Evolutionary conservation across 1,284 basidiomycete genomes (phyloP).

Genomic region (Chalciporus sp.): DNA sequence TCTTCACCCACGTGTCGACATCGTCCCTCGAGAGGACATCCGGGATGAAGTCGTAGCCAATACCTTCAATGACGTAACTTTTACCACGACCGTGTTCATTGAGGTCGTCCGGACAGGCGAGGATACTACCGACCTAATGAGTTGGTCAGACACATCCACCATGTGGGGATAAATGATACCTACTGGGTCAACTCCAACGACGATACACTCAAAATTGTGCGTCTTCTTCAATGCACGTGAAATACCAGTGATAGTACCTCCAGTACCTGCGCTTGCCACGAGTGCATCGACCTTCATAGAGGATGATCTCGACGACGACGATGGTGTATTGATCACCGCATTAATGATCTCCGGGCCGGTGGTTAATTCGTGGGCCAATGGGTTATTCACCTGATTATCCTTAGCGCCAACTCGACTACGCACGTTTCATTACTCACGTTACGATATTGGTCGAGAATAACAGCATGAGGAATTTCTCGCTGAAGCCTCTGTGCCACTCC

Average conservation of each 20-base stretch:
- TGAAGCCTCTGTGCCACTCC: conserved; percentile 82
- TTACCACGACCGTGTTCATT: conserved; percentile 57
- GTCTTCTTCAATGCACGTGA: conserved; percentile 81
- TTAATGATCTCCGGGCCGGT: conserved; percentile 91
- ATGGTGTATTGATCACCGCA: conserved; percentile 64
- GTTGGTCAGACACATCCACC: neutral
- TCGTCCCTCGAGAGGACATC: conserved; percentile 71
- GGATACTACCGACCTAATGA: conserved; percentile 78
- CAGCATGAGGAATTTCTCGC: conserved; percentile 78
- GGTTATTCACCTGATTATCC: conserved; percentile 71
- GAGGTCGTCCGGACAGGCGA: conserved; percentile 71
- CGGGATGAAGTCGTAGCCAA: conserved; percentile 93
- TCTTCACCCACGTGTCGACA: conserved; percentile 86
- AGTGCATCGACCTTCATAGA: conserved; percentile 81
- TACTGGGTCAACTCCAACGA: conserved; percentile 93
- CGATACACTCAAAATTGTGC: conserved; percentile 68
- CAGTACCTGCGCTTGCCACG: conserved; percentile 91
- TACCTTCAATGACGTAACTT: conserved; percentile 88
- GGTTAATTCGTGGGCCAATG: conserved; percentile 83
- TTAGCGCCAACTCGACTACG: neutral
- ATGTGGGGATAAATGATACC: conserved; percentile 28
- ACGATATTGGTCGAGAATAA: conserved; percentile 92
- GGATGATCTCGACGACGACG: conserved; percentile 55
- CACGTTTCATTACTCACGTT: conserved; percentile 51
- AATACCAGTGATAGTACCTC: conserved; percentile 90